phyloP scores from a whole-genome alignment of 1,139 yeast genomes.

The Blastobotrys serpentis region DNA sequence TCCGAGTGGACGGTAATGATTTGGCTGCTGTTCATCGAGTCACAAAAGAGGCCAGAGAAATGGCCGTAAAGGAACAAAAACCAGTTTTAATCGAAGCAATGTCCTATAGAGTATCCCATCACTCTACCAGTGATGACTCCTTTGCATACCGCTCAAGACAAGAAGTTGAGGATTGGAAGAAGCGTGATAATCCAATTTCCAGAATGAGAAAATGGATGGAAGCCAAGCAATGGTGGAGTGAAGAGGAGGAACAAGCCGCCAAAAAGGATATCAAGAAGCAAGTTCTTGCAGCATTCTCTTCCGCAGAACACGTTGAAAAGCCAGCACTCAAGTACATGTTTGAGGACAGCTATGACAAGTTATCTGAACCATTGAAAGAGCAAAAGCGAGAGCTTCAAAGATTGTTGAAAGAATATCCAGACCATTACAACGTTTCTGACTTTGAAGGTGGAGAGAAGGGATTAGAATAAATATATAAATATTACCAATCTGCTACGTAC shows the following conservation, averaged over 20 bases:
- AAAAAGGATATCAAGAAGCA: conserved; percentile 31
- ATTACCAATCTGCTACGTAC: background rate
- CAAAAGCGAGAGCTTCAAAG: conserved; percentile 36
- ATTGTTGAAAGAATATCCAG: conserved; percentile 35
- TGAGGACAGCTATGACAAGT: conserved; percentile 31
- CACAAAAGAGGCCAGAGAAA: conserved; percentile 34
- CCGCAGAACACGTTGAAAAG: conserved; percentile 37
- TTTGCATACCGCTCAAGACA: conserved; percentile 39
- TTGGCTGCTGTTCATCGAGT: conserved; percentile 38
- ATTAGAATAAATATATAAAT: conserved; percentile 12
- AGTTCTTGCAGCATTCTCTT: conserved; percentile 33
- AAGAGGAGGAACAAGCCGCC: conserved; percentile 32
- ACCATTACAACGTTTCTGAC: conserved; percentile 33
- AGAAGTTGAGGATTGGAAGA: conserved; percentile 41
- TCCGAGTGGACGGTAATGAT: conserved; percentile 41
- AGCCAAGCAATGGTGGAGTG: conserved; percentile 36
- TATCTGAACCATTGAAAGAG: conserved; percentile 30
- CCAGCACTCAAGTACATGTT: conserved; percentile 35
- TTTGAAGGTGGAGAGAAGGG: conserved; percentile 32
- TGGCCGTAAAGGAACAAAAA: conserved; percentile 34
- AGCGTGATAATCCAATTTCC: conserved; percentile 38
- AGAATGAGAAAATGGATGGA: conserved; percentile 40
- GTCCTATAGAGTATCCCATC: conserved; percentile 41
- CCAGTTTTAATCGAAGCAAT: conserved; percentile 41
- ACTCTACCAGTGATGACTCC: conserved; percentile 41